Conservation (phyloP, 2,329 filamentous ascomycete genomes). For the Lachnellula cervina region DNA sequence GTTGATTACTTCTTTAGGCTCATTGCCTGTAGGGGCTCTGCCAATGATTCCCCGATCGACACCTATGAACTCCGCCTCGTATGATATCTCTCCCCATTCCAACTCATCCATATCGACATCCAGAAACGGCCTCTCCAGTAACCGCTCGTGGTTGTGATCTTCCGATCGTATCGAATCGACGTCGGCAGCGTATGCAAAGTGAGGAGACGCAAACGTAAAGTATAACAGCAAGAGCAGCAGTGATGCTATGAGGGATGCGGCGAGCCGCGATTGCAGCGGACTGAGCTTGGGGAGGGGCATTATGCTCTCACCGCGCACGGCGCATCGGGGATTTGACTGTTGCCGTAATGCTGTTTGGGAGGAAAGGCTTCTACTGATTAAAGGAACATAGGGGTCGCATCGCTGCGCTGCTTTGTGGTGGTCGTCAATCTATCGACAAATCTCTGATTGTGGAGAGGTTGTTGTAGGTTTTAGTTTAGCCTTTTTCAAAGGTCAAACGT, state of each 20-base stretch:
- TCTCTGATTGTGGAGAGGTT: not conserved
- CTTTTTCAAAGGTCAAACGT: too few relatives aligned
- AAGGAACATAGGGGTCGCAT: slow-evolving; percentile 5
- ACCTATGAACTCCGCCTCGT: slow-evolving; percentile 56
- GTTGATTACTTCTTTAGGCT: slow-evolving; percentile 50
- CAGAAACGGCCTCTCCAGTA: slow-evolving; percentile 33
- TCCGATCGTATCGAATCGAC: slow-evolving; percentile 38
- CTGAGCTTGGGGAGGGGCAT: slow-evolving; percentile 47
- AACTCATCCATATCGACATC: slow-evolving; percentile 30
- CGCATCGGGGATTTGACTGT: slow-evolving; percentile 13
- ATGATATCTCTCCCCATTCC: slow-evolving; percentile 36
- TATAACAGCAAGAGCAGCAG: slow-evolving; percentile 56
- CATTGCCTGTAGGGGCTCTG: slow-evolving; percentile 46
- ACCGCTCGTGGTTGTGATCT: slow-evolving; percentile 44
- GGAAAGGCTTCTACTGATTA: not conserved
- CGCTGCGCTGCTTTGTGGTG: not conserved
- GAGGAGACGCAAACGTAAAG: slow-evolving; percentile 53
- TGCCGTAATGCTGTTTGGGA: not conserved
- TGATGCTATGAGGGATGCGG: slow-evolving; percentile 59
- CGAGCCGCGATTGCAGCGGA: slow-evolving; percentile 67
- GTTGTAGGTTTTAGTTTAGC: not conserved
- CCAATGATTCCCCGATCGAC: slow-evolving; percentile 61
- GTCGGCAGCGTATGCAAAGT: slow-evolving; percentile 60
- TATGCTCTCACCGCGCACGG: slow-evolving; percentile 13
- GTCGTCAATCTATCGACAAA: not conserved